Base-by-base conservation (phyloP, 352 stramenopile species). In the Pythium chondricola region DNA sequence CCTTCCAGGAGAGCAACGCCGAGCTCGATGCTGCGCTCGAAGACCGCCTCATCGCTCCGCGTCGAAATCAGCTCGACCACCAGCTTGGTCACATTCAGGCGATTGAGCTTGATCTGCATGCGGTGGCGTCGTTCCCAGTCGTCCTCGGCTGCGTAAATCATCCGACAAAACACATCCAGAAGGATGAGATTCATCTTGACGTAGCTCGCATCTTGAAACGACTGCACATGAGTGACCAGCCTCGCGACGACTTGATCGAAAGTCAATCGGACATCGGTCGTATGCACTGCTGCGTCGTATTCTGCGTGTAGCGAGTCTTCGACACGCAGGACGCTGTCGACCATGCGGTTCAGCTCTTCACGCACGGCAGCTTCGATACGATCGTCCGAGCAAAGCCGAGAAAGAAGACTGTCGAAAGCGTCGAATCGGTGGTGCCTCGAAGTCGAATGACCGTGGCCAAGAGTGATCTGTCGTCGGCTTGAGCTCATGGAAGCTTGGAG, bases 301-400 rank as follows among this genome's bases (percentile, higher is more conserved):
- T 89, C 72, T 11, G 69, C 58, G 43, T 59, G 55, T 26, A 87
- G 55, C 6, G 68, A 66, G 4, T 36, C 41, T 18, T 88, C 69
- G 4, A 88, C 62, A 0, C 49, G 62, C 14, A 89, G 38, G 48
- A 89, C 87, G 2, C 68, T 69, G 24, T 75, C 69, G 0, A 89
- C 76, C 77, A 89, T 89, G 22, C 68, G 59, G 18, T 83, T 85
- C 3, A 89, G 61, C n/a, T 89, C 77, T 24, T 83, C 67, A 24
- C 73, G 71, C 50, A 89, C 75, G 6, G 67, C 64, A 9, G 18
- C 48, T n/a, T 77, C 57, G 16, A 81, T 63, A 18, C 59, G 59
- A 7, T 61, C 50, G 26, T 88, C 61, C 1, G 37, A 52, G 22
- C 67, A 63, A 1, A 85, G 48, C 41, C 61, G 74, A 18, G 44